Evolutionary conservation across 257 asterid genomes (phyloP), one percentile per base, ranked within the genome.

Genomic region (Solanum neorickii): DNA sequence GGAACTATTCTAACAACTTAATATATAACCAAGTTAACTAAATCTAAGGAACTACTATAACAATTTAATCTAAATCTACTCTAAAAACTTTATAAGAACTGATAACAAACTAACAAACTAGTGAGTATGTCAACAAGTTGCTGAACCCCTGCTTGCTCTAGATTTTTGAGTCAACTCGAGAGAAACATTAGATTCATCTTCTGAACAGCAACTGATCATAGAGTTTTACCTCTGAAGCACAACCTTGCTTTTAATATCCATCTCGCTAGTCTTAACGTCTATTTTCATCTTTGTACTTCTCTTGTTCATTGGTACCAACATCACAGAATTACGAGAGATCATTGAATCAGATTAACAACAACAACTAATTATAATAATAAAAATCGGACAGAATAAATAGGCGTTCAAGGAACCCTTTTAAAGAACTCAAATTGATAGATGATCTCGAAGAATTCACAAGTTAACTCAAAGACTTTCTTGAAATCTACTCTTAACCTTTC

Each of bases 81-180:
- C 39, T 35, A 35, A 35, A 5, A 35, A 5, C 39, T 5, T 35
- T 5, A 35, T 35, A 35, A 5, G 7, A 35, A 5, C 1, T 35
- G 1, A 35, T 5, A 35, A 35, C 39, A 35, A 35, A 35, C 39
- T 35, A 35, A 35, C 39, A 35, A 35, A 35, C 39, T 35, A 35
- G 39, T 35, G 39, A 35, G 39, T 35, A 5, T 35, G 39, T 35
- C 39, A 35, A 35, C 39, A 35, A 86, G 97, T 95, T 72, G 98
- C 97, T 35, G 96, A 84, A 2, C 95, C 94, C 87, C 94, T 93
- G 89, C 85, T 89, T 74, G 91, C 94, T 88, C 92, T 95, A 41
- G 90, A 83, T 87, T 94, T 96, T 13, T 5, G 83, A 21, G 35
- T 76, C 20, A 91, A 49, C 31, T 88, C 93, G 66, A 90, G 90